These are phyloP conservation scores for Smallanthus sonchifolius DNA, from an alignment of 129 eudicot genomes.

Conservation along the genomic window DNA sequence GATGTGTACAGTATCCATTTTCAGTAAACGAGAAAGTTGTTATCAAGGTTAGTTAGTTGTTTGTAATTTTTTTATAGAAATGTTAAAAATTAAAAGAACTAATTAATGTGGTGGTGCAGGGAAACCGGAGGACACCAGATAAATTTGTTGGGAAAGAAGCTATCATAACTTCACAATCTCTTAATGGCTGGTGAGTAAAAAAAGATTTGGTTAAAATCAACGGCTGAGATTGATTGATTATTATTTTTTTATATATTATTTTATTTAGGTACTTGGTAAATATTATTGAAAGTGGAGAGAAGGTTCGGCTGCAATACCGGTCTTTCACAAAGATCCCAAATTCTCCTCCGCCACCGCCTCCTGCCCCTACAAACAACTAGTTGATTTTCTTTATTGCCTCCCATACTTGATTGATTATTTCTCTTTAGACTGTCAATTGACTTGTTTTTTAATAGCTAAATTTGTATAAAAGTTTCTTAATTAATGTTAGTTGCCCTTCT, in stretches of 20 bases:
- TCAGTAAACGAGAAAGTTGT: slow-evolving; percentile 85
- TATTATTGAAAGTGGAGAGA: slow-evolving; percentile 80
- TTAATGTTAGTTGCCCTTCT: neutral
- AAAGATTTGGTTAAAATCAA: neutral
- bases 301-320: slow-evolving; percentile 84
- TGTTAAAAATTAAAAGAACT: neutral
- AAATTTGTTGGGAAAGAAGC: slow-evolving; percentile 99
- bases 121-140: slow-evolving; percentile 93
- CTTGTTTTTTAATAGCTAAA: neutral
- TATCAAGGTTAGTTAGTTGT: slow-evolving; percentile 56
- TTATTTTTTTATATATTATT: neutral
- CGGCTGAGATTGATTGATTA: neutral
- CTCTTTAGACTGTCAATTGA: neutral
- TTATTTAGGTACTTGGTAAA: slow-evolving; percentile 75
- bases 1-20: slow-evolving; percentile 87
- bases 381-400: slow-evolving; percentile 21
- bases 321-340: slow-evolving; percentile 54
- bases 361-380: slow-evolving; percentile 18
- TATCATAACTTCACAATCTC: slow-evolving; percentile 83
- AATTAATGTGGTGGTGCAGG: slow-evolving; percentile 75
- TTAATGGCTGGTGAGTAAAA: slow-evolving; percentile 94
- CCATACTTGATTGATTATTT: neutral
- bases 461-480: neutral
- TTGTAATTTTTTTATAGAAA: neutral
- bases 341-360: slow-evolving; percentile 30